These are phyloP conservation scores for Plasmodium berghei DNA, from an alignment of 169 alveolate species.

Conservation along the genomic window DNA sequence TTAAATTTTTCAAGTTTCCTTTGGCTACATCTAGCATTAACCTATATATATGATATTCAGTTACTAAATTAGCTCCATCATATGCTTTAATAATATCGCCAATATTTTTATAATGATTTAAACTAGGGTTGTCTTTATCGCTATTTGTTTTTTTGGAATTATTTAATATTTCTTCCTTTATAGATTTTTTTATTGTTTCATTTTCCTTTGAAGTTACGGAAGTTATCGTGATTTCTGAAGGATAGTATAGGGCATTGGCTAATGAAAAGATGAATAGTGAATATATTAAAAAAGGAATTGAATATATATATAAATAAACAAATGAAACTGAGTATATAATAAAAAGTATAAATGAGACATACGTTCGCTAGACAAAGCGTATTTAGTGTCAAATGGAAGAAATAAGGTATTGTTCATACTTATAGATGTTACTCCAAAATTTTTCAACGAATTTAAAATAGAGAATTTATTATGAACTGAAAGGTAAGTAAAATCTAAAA, in stretches of 20 bases:
- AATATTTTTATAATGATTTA: conserved; percentile 22
- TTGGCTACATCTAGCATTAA: conserved; percentile 33
- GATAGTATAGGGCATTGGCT: neutral
- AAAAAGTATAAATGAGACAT: too few species aligned
- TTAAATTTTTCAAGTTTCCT: conserved; percentile 61
- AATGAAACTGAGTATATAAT: too few species aligned
- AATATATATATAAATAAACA: too few species aligned
- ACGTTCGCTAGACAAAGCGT: conserved; percentile 28
- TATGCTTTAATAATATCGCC: conserved; percentile 22
- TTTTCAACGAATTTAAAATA: conserved; percentile 13
- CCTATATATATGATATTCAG: conserved; percentile 30
- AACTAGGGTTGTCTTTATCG: neutral
- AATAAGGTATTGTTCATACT: neutral
- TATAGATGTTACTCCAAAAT: conserved; percentile 32
- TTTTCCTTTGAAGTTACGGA: conserved; percentile 54
- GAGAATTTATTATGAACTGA: conserved; percentile 41
- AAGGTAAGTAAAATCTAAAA: conserved; percentile 28
- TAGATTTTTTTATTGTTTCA: conserved; percentile 25
- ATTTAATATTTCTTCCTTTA: conserved; percentile 7
- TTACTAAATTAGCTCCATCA: neutral
- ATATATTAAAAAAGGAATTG: too few species aligned
- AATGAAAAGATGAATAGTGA: neutral
- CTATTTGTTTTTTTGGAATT: neutral
- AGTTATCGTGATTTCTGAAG: conserved; percentile 13
- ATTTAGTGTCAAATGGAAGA: conserved; percentile 4